Conservation (phyloP, 73 alveolate genomes). For the Blepharisma stoltei region DNA sequence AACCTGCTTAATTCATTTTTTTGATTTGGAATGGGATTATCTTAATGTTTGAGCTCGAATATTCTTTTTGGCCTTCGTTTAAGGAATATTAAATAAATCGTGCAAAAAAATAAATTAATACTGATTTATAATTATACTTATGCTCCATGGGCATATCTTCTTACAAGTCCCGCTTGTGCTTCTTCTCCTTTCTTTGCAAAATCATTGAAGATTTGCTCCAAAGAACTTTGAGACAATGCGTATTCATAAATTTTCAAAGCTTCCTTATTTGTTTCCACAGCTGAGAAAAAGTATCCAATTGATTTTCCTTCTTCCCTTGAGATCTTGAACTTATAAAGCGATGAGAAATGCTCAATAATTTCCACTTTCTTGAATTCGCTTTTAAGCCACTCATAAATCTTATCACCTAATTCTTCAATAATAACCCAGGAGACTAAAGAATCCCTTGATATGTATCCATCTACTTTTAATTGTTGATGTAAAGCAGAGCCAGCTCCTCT, state of each 20-base stretch:
- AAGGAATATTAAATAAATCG: constrained; percentile 31
- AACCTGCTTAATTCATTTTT: too few relatives aligned
- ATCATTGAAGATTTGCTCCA: constrained; percentile 80
- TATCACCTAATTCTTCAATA: background rate
- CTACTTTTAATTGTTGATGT: constrained; percentile 90
- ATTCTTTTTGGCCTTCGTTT: constrained; percentile 56
- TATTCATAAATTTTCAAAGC: constrained; percentile 57
- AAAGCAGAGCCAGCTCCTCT: constrained; percentile 90
- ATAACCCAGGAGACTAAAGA: background rate
- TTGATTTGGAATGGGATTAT: too few relatives aligned
- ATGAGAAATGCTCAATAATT: constrained; percentile 56
- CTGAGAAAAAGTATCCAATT: constrained; percentile 80
- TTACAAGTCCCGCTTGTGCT: constrained; percentile 93
- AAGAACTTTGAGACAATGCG: constrained; percentile 60
- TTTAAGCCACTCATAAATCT: constrained; percentile 24
- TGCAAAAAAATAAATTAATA: background rate
- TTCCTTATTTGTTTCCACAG: constrained; percentile 71
- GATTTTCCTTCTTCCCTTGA: constrained; percentile 56
- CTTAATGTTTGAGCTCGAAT: too few relatives aligned
- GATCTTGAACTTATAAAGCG: constrained; percentile 46
- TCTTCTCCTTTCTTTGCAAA: constrained; percentile 76
- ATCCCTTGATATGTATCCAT: background rate
- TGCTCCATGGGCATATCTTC: constrained; percentile 60
- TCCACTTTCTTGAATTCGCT: constrained; percentile 34
- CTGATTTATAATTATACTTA: constrained; percentile 43